A percentile compares a stretch with the other conserved stretches of the same genome.
Conservation (phyloP, 176 grass and related monocot genomes). For the Hsuehochloa calcarea region DNA sequence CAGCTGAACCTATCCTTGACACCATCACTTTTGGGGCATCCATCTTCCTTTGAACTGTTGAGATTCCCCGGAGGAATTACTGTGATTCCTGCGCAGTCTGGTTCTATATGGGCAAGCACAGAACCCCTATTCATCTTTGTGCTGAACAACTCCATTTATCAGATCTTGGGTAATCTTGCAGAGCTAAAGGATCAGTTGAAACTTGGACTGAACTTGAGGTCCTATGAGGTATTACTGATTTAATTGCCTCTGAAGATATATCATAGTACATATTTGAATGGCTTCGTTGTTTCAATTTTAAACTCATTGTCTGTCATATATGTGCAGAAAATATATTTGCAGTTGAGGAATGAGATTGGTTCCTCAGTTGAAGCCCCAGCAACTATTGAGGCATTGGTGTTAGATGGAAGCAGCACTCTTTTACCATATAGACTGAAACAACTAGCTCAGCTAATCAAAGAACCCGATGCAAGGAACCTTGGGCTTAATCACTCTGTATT, state of each 20-base stretch:
- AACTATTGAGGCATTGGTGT: conserved; percentile 50
- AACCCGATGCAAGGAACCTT: conserved; percentile 53
- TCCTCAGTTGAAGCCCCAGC: conserved; percentile 62
- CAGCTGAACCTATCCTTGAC: conserved; percentile 72
- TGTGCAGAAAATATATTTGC: conserved; percentile 65
- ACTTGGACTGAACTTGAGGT: conserved; percentile 71
- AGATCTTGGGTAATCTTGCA: conserved; percentile 66
- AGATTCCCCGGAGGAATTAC: conserved; percentile 70
- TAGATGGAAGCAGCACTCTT: conserved; percentile 60
- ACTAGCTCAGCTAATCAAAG: conserved; percentile 64
- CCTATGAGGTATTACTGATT: conserved; percentile 54
- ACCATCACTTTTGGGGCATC: conserved; percentile 59
- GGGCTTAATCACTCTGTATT: conserved; percentile 85
- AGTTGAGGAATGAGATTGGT: conserved; percentile 61
- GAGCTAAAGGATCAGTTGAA: conserved; percentile 65
- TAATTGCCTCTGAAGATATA: not conserved
- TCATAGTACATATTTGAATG: not conserved
- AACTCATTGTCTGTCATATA: not conserved
- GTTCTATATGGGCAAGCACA: conserved; percentile 57
- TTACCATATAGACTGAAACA: conserved; percentile 78
- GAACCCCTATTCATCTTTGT: conserved; percentile 64
- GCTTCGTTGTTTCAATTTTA: conserved; percentile 11
- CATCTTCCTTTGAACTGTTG: conserved; percentile 60
- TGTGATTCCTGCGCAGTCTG: conserved; percentile 62
- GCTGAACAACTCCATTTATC: conserved; percentile 59